Base-by-base conservation (phyloP, 805 yeast species). In the Suhomyces sp. region DNA sequence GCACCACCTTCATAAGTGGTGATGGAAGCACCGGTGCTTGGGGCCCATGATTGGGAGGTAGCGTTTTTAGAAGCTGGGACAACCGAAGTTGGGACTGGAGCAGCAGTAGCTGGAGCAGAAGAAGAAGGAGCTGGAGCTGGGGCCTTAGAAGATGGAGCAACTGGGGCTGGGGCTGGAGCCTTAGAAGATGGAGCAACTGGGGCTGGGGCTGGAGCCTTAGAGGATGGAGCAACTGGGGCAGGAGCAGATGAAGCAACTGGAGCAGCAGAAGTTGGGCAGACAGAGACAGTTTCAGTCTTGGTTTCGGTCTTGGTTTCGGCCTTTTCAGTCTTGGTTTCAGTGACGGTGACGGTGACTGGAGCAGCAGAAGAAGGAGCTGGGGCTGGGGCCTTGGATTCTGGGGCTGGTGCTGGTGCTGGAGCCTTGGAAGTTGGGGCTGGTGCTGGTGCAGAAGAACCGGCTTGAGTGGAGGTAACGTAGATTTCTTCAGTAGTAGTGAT, bases 1-100 rank as follows among this genome's bases (percentile, higher is more conserved):
- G 61, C 66, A 53, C 61, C 62, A 40, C 58, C 53, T 23, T 48
- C 47, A 26, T 45, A 22, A 38, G 46, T 42, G 31, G 29, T 17
- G 46, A 42, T n/a, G 44, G 57, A 45, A 44, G 58, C 46, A 46
- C 52, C 41, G 46, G 46, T 51, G 42, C 29, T 38, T 40, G 57
- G 42, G 23, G 54, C 53, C 22, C 31, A 50, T 24, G 54, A 17
- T 17, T 17, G 22, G 17, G 46, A 42, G 12, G 46, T 9, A 6
- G 46, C 13, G 31, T 24, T 23, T 7, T 19, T 13, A 13, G 31
- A 22, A 36, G 41, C 13, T 6, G 52, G 52, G 13, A 42, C 27
- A 26, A 54, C 50, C 46, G 48, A 53, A 19, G 48, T 47, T 31
- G 52, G 26, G 10, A 48, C 27, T 40, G 49, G 42, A 10, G 49